phyloP scores from a whole-genome alignment of 352 stramenopile species.

The Phytophthora pisi region DNA sequence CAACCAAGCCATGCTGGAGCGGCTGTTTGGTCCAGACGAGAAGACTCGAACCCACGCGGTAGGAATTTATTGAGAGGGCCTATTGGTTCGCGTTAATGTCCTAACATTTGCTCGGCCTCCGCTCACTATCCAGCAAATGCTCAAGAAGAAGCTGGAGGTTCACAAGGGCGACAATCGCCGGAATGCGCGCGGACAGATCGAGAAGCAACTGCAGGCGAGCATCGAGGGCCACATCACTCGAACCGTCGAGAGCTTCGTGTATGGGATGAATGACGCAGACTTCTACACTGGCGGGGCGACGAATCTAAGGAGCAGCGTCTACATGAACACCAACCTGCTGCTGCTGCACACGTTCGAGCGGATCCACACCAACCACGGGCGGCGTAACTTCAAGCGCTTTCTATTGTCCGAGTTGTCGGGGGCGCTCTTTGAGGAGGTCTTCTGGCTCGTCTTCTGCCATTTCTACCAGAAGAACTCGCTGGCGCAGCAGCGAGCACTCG shows the following conservation, averaged over 20 bases:
- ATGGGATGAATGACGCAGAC: constrained; percentile 28
- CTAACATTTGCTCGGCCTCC: background rate
- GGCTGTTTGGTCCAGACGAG: constrained; percentile 77
- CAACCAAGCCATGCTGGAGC: constrained; percentile 79
- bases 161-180: constrained; percentile 77
- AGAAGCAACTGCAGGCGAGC: constrained; percentile 89
- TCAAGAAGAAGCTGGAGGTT: constrained; percentile 83
- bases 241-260: constrained; percentile 77
- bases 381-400: constrained; percentile 87
- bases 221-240: constrained; percentile 90
- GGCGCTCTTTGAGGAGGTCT: constrained; percentile 87
- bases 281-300: background rate
- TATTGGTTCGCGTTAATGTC: background rate
- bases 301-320: constrained; percentile 29
- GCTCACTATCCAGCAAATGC: constrained; percentile 51
- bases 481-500: constrained; percentile 66
- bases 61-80: background rate
- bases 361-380: constrained; percentile 74
- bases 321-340: constrained; percentile 86
- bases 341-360: constrained; percentile 85
- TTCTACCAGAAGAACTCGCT: constrained; percentile 87
- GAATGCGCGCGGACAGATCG: constrained; percentile 77
- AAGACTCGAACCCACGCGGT: constrained; percentile 62
- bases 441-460: constrained; percentile 89
- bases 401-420: constrained; percentile 77